A percentile compares a stretch with the other conserved stretches of the same genome.
phyloP scores from a whole-genome alignment of 148 eudicot species.

The Tetragonia tetragonoides region DNA sequence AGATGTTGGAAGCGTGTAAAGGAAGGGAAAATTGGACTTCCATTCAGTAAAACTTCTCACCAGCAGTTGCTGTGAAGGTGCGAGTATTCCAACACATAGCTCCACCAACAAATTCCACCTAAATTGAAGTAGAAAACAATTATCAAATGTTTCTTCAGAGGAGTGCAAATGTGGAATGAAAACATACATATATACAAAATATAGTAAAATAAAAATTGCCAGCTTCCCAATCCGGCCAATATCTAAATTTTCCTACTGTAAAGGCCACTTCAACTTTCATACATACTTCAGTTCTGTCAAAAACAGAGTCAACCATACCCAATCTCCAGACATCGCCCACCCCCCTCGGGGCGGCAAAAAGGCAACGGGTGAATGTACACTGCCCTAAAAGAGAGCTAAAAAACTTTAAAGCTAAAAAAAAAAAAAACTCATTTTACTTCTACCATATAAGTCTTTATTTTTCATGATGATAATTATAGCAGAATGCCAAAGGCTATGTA shows the following conservation, averaged over 20 bases:
- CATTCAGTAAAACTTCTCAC: conserved; percentile 39
- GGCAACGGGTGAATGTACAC: no score
- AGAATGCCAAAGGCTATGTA: background rate
- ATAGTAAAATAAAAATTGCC: no score
- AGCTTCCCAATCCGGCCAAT: background rate
- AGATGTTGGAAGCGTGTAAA: conserved; percentile 14
- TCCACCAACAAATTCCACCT: conserved; percentile 99
- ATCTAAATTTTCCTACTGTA: background rate
- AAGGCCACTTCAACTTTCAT: background rate
- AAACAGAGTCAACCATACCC: background rate
- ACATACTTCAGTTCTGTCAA: background rate
- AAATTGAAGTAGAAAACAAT: conserved; percentile 17
- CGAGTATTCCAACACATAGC: conserved; percentile 98
- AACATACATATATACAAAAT: background rate
- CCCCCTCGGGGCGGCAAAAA: no score
- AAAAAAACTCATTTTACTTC: background rate
- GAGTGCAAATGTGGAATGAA: background rate
- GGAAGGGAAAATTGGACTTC: background rate
- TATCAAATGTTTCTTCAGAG: background rate
- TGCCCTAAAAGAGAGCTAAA: background rate
- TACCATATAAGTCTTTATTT: background rate
- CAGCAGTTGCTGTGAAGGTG: conserved; percentile 86
- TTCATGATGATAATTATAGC: background rate
- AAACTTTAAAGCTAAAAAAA: no score
- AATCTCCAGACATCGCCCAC: background rate